Evolutionary conservation across 768 basidiomycete genomes (phyloP), one percentile per base, ranked within the genome.

Genomic region (Kwoniella pini): DNA sequence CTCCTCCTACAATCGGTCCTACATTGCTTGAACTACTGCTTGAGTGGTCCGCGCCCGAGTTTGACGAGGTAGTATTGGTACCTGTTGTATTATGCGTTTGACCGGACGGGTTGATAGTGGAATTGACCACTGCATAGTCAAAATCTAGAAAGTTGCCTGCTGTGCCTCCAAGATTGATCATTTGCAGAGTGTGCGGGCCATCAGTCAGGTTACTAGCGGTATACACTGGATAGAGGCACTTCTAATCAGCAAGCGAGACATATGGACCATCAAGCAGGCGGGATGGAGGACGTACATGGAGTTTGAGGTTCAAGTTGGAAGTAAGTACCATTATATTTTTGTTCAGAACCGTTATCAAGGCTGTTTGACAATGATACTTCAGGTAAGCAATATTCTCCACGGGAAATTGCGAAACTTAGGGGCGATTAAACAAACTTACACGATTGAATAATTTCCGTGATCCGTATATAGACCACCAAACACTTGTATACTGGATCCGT

Each of bases 1-100:
- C 71, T 26, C 71, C 71, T 22, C 68, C 69, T 7, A 54, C 69
- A 39, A 77, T 75, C 3, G 73, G 65, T 24, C 63, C 68, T 3
- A 54, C 28, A 52, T 56, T 49, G 28, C 39, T 63, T 7, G 64
- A 62, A 0, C 40, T 24, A 7, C 28, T 22, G 5, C 17, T 17
- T 3, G 36, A 33, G 9, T 5, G 28, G 21, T 5, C n/a, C 17
- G 13, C 22, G 13, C 1, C 45, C 6, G 50, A 21, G 36, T 15
- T 49, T 9, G 38, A 15, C 39, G 39, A 27, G 26, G 22, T 40
- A 30, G 33, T 60, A 31, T 67, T 63, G 19, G 30, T 46, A 30
- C 57, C 54, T 10, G 57, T 57, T 0, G 55, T 39, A 27, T 38
- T 40, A 15, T 21, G 10, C 7, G 15, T 21, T 3, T 24, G 6